phyloP scores from a whole-genome alignment of 169 alveolate species.

The Plasmodium gaboni region DNA sequence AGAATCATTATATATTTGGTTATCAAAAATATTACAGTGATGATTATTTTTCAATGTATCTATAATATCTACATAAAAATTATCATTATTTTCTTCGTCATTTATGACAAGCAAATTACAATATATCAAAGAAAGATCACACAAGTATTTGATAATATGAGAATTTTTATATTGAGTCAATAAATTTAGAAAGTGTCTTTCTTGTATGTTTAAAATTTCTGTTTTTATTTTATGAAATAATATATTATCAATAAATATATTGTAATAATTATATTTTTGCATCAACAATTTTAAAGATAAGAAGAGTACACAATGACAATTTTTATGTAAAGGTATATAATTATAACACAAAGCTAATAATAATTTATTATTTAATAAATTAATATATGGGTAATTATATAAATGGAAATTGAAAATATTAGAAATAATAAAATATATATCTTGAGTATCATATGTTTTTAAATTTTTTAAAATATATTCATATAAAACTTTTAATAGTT shows the following conservation, averaged over 20 bases:
- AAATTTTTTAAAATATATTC: constrained; percentile 36
- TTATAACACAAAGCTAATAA: constrained; percentile 36
- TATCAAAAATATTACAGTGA: background rate
- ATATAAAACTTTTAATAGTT: constrained; percentile 51
- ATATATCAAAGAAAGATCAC: constrained; percentile 68
- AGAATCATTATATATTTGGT: background rate
- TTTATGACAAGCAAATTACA: background rate
- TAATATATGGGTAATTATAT: constrained; percentile 26
- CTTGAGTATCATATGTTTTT: constrained; percentile 27
- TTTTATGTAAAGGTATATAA: constrained; percentile 54
- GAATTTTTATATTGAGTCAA: constrained; percentile 28
- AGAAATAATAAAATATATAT: constrained; percentile 35
- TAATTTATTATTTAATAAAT: constrained; percentile 30
- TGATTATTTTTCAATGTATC: background rate
- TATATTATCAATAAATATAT: constrained; percentile 44
- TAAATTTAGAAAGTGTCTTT: constrained; percentile 10
- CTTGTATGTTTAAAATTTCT: constrained; percentile 19
- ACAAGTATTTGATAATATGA: constrained; percentile 29
- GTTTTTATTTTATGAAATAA: constrained; percentile 29
- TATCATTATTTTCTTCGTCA: background rate
- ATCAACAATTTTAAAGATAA: constrained; percentile 52
- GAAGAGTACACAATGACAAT: constrained; percentile 20
- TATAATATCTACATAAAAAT: background rate
- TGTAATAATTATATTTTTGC: constrained; percentile 35
- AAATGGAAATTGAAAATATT: constrained; percentile 26